phyloP scores from a whole-genome alignment of 2,329 filamentous ascomycete species.

The Cryoendolithus antarcticus region DNA sequence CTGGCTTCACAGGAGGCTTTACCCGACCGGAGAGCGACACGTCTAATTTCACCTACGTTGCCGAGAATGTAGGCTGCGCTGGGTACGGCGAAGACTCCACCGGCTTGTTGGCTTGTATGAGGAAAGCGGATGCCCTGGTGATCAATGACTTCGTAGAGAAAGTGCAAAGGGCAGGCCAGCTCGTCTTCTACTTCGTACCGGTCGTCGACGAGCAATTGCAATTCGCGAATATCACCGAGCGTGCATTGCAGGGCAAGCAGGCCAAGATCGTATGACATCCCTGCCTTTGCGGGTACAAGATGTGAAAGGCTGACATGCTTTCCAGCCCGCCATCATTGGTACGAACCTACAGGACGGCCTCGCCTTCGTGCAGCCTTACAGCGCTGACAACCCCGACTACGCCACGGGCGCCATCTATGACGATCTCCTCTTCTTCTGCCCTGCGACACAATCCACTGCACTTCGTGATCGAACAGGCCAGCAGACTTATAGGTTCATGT shows the following conservation, averaged over 20 bases:
- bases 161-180: slow-evolving; percentile 15
- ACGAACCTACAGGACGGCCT: slow-evolving; percentile 18
- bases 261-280: slow-evolving; percentile 5
- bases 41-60: slow-evolving; percentile 26
- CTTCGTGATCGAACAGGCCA: slow-evolving; percentile 4
- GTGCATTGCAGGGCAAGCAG: slow-evolving; percentile 4
- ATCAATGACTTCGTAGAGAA: slow-evolving; percentile 24
- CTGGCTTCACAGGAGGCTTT: slow-evolving; percentile 23
- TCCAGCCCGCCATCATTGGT: slow-evolving; percentile 14
- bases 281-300: no score
- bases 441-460: slow-evolving; percentile 10
- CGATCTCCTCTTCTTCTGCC: slow-evolving; percentile 17
- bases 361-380: slow-evolving; percentile 4
- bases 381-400: slow-evolving; percentile 7
- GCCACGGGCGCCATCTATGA: slow-evolving; percentile 6
- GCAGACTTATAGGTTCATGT: slow-evolving; percentile 19
- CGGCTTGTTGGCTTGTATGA: slow-evolving; percentile 26
- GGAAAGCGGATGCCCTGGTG: slow-evolving; percentile 16
- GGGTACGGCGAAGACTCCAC: slow-evolving; percentile 10
- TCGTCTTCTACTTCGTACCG: slow-evolving; percentile 9
- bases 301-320: background rate
- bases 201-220: slow-evolving; percentile 2
- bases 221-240: slow-evolving; percentile 4
- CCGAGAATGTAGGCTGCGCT: slow-evolving; percentile 21
- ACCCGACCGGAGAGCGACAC: slow-evolving; percentile 14